Conservation (phyloP, 805 yeast genomes). For the Candida ovalis region DNA sequence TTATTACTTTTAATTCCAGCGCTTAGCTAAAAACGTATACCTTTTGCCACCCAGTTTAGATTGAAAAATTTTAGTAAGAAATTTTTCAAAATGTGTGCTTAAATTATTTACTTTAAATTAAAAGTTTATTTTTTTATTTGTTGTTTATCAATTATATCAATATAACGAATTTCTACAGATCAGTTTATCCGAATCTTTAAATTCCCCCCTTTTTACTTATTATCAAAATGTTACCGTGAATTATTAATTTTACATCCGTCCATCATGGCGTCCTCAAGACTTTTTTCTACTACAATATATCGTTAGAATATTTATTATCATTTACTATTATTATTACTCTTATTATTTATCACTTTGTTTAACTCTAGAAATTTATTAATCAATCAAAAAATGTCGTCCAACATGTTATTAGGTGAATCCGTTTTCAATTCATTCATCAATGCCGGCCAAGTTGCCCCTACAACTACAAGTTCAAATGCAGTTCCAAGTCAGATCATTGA, state of each 20-base stretch:
- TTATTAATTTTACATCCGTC: constrained; percentile 13
- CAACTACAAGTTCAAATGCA: not conserved
- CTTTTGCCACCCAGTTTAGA: not conserved
- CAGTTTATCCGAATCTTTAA: constrained; percentile 8
- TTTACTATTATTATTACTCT: not conserved
- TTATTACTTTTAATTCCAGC: constrained; percentile 1
- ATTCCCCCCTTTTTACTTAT: constrained; percentile 7
- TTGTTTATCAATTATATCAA: constrained; percentile 14
- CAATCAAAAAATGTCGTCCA: constrained; percentile 13
- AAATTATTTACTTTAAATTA: constrained; percentile 12
- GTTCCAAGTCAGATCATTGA: not conserved
- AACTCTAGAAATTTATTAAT: not conserved
- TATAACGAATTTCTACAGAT: constrained; percentile 15
- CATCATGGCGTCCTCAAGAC: constrained; percentile 23
- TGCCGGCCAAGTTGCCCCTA: constrained; percentile 1
- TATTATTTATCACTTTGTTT: constrained; percentile 5
- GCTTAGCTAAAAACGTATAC: not conserved
- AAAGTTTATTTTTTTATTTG: constrained; percentile 11
- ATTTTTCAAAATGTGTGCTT: constrained; percentile 22
- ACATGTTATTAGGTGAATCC: constrained; percentile 33
- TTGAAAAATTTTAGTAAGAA: not conserved
- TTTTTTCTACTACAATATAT: not conserved
- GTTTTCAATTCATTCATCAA: constrained; percentile 25
- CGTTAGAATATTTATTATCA: not conserved
- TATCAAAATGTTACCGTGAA: constrained; percentile 25